Conservation (phyloP, 495 filamentous ascomycete species). For the Achaetomiella virescens region DNA sequence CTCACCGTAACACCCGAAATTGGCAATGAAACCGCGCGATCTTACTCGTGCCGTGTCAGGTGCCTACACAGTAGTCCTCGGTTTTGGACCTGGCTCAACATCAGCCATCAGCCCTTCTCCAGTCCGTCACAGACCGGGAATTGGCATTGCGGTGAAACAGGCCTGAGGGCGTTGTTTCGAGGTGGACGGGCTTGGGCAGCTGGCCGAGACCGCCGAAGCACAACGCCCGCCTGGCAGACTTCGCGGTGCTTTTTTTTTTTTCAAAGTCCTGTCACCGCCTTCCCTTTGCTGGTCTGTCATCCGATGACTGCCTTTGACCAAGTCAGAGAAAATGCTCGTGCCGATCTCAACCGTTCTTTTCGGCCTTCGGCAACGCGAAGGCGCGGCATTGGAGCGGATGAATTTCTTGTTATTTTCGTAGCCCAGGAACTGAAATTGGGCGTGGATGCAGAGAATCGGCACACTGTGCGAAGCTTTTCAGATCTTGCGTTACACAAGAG, state of each 20-base stretch:
- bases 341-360: no score
- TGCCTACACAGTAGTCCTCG: not conserved
- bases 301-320: no score
- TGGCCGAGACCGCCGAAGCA: not conserved
- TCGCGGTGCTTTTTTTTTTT: not conserved
- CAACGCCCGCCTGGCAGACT: not conserved
- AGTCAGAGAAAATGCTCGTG: no score
- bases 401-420: no score
- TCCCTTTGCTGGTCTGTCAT: not conserved
- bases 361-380: no score
- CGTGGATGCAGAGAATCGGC: not conserved
- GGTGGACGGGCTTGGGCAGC: not conserved
- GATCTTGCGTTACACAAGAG: constrained; percentile 10
- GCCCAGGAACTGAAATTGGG: not conserved
- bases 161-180: not conserved
- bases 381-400: no score
- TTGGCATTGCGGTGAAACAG: constrained; percentile 6
- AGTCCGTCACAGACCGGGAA: no score
- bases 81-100: not conserved
- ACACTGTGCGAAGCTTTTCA: not conserved
- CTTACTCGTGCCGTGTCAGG: no score
- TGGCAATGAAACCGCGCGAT: not conserved
- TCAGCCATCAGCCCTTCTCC: no score
- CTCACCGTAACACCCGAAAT: not conserved
- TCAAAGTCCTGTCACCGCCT: not conserved